Evolutionary conservation across 2,329 filamentous ascomycete species (phyloP), one percentile per base, ranked within the genome.

Genomic region (Diaporthe sp.): DNA sequence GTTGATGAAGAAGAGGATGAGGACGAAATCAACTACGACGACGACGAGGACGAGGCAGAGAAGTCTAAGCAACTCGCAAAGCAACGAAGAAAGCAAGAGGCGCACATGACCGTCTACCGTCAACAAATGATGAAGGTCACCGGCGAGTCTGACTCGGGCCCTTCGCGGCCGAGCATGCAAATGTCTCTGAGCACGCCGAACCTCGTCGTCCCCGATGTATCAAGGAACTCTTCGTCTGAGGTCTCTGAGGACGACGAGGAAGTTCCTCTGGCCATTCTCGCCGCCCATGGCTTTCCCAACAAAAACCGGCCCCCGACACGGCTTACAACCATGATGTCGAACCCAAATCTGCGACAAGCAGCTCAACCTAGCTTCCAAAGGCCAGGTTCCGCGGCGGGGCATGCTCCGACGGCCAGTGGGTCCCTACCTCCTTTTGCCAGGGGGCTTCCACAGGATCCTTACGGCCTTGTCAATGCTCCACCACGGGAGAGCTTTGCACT

Each of bases 61-160:
- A 94, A 94, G 80, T 91, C 91, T 38, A 93, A 89, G 80, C 89
- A 94, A 80, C 88, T 93, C 61, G 91, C 93, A 25, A 94, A 92
- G 81, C 94, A 97, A 82, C 89, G 95, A 77, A 91, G 92, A 79
- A 97, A 96, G 86, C 95, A 98, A 82, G 95, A 97, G 83, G 95
- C 95, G 17, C 95, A 97, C 82, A 92, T 98, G 87, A 90, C 95
- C 1, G 93, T 97, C 2, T 97, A 97, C 82, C 91, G 95, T 74
- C 95, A 98, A 82, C 94, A 97, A 83, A 98, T 97, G 95, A 97
- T 96, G 94, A 97, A 97, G 84, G 93, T 97, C 40, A 97, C 95
- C 0, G 95, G 95, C 64, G 94, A 96, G 78, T 85, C 88, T 6
- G 83, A 87, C 15, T 84, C 85, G 55, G 78, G 83, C 17, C 80